A percentile compares a stretch with the other conserved stretches of the same genome.
Evolutionary conservation across 441 rosid genomes (phyloP).

Genomic region (Geranium incanum): DNA sequence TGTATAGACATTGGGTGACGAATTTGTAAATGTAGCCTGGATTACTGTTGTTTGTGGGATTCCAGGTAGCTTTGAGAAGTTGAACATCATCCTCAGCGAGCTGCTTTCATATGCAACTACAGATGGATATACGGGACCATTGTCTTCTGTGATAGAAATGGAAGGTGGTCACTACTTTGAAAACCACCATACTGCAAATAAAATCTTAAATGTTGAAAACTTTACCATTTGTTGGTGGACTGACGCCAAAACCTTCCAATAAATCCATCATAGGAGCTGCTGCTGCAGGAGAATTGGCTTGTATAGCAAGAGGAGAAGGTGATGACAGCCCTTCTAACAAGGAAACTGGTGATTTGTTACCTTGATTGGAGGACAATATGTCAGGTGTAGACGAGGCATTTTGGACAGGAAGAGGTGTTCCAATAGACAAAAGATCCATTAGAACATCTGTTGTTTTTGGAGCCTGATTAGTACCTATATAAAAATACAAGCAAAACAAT

Average conservation of each 20-base stretch:
- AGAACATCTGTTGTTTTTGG: slow-evolving; percentile 73
- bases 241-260: slow-evolving; percentile 70
- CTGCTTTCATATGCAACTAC: slow-evolving; percentile 79
- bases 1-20: slow-evolving; percentile 50
- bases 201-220: slow-evolving; percentile 11
- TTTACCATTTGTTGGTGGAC: slow-evolving; percentile 53
- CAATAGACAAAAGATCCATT: slow-evolving; percentile 81
- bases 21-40: slow-evolving; percentile 66
- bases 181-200: neutral
- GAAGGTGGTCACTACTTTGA: slow-evolving; percentile 17
- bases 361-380: slow-evolving; percentile 46
- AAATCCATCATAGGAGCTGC: slow-evolving; percentile 65
- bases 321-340: slow-evolving; percentile 46
- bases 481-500: slow-evolving; percentile 8
- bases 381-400: slow-evolving; percentile 45
- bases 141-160: slow-evolving; percentile 49
- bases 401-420: slow-evolving; percentile 50
- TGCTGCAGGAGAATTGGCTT: slow-evolving; percentile 36
- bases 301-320: slow-evolving; percentile 31
- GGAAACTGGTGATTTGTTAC: slow-evolving; percentile 30
- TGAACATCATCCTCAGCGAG: slow-evolving; percentile 66
- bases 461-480: slow-evolving; percentile 51
- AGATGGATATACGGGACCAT: slow-evolving; percentile 72
- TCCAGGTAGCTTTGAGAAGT: slow-evolving; percentile 72
- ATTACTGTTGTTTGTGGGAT: slow-evolving; percentile 62